These are phyloP conservation scores for Melocanna baccifera DNA, from an alignment of 176 grass and related monocot species.

Conservation along the genomic window DNA sequence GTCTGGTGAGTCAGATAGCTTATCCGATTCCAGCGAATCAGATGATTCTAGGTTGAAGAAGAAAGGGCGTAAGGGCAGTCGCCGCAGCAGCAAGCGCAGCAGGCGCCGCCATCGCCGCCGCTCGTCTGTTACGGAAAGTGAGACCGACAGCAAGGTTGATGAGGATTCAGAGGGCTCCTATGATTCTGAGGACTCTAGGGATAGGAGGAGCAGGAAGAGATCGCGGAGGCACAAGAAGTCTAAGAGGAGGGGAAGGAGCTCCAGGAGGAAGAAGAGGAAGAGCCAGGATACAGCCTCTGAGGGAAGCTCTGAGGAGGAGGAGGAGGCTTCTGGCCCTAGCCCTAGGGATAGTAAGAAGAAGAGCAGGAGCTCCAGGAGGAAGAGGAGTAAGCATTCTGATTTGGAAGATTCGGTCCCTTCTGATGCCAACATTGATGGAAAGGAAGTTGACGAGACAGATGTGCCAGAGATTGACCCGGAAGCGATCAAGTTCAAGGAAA, in stretches of 20 bases:
- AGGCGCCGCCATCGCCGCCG: background rate
- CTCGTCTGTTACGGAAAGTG: constrained; percentile 34
- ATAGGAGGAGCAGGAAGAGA: constrained; percentile 54
- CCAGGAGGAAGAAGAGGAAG: constrained; percentile 40
- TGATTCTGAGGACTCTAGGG: constrained; percentile 49
- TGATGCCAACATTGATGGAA: constrained; percentile 41
- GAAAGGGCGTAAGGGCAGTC: constrained; percentile 43
- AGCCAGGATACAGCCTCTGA: constrained; percentile 22
- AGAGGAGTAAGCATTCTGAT: constrained; percentile 42
- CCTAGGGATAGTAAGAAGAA: constrained; percentile 36
- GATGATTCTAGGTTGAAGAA: constrained; percentile 48
- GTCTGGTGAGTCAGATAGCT: constrained; percentile 53
- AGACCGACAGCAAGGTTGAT: constrained; percentile 33
- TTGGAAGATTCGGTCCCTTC: constrained; percentile 35
- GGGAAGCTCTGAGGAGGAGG: constrained; percentile 47
- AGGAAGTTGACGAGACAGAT: constrained; percentile 34
- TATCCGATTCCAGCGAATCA: constrained; percentile 36
- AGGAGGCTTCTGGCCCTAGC: constrained; percentile 25
- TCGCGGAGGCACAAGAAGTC: constrained; percentile 43
- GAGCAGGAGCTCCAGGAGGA: constrained; percentile 40
- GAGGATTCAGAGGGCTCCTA: constrained; percentile 51
- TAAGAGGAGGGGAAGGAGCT: constrained; percentile 46
- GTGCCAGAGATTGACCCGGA: constrained; percentile 67
- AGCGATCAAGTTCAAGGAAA: constrained; percentile 82
- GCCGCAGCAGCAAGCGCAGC: constrained; percentile 44